Conservation (phyloP, 805 yeast species). For the Candida nanaspora region DNA sequence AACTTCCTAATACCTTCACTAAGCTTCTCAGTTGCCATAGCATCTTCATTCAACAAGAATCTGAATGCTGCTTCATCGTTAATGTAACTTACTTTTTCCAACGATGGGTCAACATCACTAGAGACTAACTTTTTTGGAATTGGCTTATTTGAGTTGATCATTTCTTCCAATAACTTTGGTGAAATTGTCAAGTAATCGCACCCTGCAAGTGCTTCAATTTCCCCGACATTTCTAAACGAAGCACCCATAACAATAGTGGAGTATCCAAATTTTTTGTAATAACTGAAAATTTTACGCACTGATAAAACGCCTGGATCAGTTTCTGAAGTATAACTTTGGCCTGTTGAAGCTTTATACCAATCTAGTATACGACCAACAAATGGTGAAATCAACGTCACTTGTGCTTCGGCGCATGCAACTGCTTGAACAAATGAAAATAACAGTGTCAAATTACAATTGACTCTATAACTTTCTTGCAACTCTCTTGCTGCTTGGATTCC, state of each 20-base stretch:
- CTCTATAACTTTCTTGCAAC: conserved; percentile 71
- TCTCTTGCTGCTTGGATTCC: conserved; percentile 93
- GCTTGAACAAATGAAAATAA: conserved; percentile 88
- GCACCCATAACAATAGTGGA: conserved; percentile 96
- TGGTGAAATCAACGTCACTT: conserved; percentile 83
- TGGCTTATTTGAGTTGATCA: conserved; percentile 57
- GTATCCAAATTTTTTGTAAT: conserved; percentile 88
- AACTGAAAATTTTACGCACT: conserved; percentile 74
- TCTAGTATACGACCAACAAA: conserved; percentile 92
- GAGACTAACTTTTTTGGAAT: conserved; percentile 72
- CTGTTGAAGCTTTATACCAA: conserved; percentile 84
- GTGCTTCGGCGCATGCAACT: conserved; percentile 90
- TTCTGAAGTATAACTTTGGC: conserved; percentile 59
- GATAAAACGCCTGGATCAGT: conserved; percentile 86
- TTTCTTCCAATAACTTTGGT: conserved; percentile 77
- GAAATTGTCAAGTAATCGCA: conserved; percentile 84
- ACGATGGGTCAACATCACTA: not conserved
- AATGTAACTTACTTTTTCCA: conserved; percentile 59
- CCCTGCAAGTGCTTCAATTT: conserved; percentile 87
- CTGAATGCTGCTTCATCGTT: conserved; percentile 78
- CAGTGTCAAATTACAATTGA: conserved; percentile 82
- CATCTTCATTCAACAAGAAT: conserved; percentile 78
- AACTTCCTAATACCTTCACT: conserved; percentile 89
- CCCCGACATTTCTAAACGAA: conserved; percentile 85
- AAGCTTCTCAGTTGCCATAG: conserved; percentile 89